Evolutionary conservation across 305 asterid genomes (phyloP).

Genomic region (Rubia occidens): DNA sequence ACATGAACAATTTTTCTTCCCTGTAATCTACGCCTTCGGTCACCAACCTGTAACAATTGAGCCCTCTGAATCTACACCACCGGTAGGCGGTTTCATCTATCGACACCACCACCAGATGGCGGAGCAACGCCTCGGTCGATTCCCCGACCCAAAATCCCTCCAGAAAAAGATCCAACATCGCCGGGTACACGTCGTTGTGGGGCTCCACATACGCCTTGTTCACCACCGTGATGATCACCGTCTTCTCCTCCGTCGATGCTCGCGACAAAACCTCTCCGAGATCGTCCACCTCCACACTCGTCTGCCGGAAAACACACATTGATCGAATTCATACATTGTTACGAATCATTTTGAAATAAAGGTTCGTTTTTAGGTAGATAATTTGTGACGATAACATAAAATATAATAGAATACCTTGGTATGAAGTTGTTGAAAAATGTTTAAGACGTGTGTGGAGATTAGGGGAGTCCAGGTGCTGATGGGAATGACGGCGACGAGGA

Average conservation of each 20-base stretch:
- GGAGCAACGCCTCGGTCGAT: constrained; percentile 34
- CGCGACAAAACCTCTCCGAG: constrained; percentile 37
- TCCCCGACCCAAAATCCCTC: constrained; percentile 78
- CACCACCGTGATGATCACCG: constrained; percentile 45
- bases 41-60: constrained; percentile 44
- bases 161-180: constrained; percentile 64
- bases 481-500: neutral
- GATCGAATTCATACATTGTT: no score
- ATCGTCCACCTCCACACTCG: constrained; percentile 20
- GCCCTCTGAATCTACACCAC: constrained; percentile 42
- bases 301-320: neutral
- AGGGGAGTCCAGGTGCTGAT: neutral
- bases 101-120: constrained; percentile 43
- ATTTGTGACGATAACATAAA: no score
- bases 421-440: neutral
- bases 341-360: no score
- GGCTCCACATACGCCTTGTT: constrained; percentile 62
- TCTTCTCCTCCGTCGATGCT: constrained; percentile 44
- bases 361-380: no score
- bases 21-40: constrained; percentile 30
- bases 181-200: constrained; percentile 26
- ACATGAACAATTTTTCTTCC: constrained; percentile 52
- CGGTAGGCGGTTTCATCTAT: constrained; percentile 46
- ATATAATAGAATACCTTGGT: no score
- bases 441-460: neutral